Evolutionary conservation across 768 basidiomycete species (phyloP), one percentile per base, ranked within the genome.

Genomic region (Hericium rajendrae): DNA sequence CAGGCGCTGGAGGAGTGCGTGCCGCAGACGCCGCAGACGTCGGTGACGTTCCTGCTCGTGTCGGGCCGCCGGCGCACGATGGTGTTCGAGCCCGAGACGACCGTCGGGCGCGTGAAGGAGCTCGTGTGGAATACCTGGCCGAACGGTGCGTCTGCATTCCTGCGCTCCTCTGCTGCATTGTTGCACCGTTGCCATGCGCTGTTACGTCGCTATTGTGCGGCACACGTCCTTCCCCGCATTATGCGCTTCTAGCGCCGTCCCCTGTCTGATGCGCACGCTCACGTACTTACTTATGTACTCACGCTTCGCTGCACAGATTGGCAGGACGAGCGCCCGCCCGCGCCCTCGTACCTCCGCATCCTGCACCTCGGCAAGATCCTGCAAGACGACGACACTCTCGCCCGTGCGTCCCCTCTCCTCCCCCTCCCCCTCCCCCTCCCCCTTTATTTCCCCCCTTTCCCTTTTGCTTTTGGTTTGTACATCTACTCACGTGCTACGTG

Each of bases 121-220:
- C 78, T 91, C 50, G 80, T 85, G 39, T 91, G 89, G 88, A 88
- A 84, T 71, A 78, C 82, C 38, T 91, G 89, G 88, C 86, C 86
- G 28, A 71, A 74, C 64, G 87, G 88, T 84, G 60, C 65, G 79
- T 72, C 20, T 43, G 52, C 46, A 38, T 24, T 55, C 37, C 16
- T 32, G n/a, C 38, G 8, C 22, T 53, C 41, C 48, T 51, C 28
- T 50, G 49, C 15, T 61, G 57, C 50, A 12, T 59, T 48, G 57
- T 62, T 53, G n/a, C 13, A 6, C 18, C 6, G 18, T 50, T 22
- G 24, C 4, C 28, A 8, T 32, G 22, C 22, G 22, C 22, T 22
- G 22, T 22, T 22, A 22, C 22, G 22, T 22, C 22, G 28, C 28
- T 32, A 32, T 32, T 32, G 28, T 32, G 22, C 22, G 4, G 28